A percentile compares a stretch with the other conserved stretches of the same genome.
Conservation (phyloP, 2,329 filamentous ascomycete species). For the Arthroderma uncinatum region DNA sequence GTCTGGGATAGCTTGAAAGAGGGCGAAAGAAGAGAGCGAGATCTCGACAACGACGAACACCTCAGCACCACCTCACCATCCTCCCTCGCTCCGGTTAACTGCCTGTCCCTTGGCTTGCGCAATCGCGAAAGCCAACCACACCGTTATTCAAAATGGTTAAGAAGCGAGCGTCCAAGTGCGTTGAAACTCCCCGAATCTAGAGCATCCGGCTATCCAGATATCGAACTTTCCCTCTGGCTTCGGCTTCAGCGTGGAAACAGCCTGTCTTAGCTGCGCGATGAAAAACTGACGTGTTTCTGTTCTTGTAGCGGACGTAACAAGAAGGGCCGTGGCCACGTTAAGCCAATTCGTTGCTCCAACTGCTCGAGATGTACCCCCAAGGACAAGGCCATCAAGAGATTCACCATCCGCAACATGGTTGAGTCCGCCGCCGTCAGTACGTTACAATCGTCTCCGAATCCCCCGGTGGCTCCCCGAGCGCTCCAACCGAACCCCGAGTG, state of each 20-base stretch:
- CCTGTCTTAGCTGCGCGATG: not conserved
- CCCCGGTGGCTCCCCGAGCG: too few species aligned
- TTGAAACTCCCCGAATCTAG: slow-evolving; percentile 15
- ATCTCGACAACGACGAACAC: not conserved
- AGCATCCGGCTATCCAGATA: not conserved
- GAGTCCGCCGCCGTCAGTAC: slow-evolving; percentile 99
- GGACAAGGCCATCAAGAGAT: slow-evolving; percentile 99
- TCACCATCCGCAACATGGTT: slow-evolving; percentile 99
- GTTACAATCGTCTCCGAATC: slow-evolving; percentile 35
- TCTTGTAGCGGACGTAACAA: slow-evolving; percentile 83
- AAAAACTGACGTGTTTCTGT: not conserved
- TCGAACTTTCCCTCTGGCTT: not conserved
- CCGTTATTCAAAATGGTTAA: slow-evolving; percentile 56
- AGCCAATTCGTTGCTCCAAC: slow-evolving; percentile 92
- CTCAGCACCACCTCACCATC: slow-evolving; percentile 2
- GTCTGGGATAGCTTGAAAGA: not conserved
- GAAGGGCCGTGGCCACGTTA: slow-evolving; percentile 99
- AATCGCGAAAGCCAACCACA: slow-evolving; percentile 10
- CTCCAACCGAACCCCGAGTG: too few species aligned
- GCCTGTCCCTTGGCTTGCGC: slow-evolving; percentile 2
- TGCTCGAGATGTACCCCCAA: slow-evolving; percentile 89
- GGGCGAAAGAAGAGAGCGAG: slow-evolving; percentile 1
- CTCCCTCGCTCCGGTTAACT: slow-evolving; percentile 6
- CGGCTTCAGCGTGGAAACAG: not conserved
- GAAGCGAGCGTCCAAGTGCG: slow-evolving; percentile 65